Evolutionary conservation across 2,329 filamentous ascomycete genomes (phyloP).

Genomic region (Alternaria incomplexa): DNA sequence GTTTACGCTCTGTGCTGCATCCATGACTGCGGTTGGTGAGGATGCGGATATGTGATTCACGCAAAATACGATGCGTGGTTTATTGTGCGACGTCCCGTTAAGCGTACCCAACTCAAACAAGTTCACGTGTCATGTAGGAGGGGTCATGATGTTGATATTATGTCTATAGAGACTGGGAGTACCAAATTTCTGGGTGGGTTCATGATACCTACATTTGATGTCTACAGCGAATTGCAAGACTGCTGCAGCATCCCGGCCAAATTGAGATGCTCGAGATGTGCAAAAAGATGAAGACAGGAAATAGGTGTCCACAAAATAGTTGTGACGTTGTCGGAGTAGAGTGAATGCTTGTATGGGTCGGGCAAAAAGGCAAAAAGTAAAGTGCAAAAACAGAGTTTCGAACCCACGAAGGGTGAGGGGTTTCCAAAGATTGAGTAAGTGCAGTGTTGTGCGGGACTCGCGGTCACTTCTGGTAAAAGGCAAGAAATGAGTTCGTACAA

Average conservation of each 20-base stretch:
- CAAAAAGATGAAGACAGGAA: not conserved
- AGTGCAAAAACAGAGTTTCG: slow-evolving; percentile 50
- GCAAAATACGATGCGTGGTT: not conserved
- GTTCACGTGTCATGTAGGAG: not conserved
- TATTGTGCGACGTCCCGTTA: not conserved
- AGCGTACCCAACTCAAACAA: not conserved
- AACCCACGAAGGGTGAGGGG: slow-evolving; percentile 44
- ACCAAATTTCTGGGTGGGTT: not conserved
- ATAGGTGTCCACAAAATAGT: not conserved
- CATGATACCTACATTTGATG: not conserved
- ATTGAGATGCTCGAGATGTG: not conserved
- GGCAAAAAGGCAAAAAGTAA: slow-evolving; percentile 7
- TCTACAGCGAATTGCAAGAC: not conserved
- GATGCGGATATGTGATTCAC: not conserved
- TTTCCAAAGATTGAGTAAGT: slow-evolving; percentile 65
- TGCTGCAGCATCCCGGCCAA: not conserved
- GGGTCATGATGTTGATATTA: not conserved
- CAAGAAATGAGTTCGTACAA: slow-evolving; percentile 77
- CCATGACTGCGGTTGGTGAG: not conserved
- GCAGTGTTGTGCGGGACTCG: slow-evolving; percentile 67
- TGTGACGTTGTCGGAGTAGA: not conserved
- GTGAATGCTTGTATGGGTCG: not conserved
- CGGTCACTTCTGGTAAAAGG: slow-evolving; percentile 83
- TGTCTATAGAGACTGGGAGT: not conserved
- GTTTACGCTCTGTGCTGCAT: not conserved